A percentile compares a stretch with the other conserved stretches of the same genome.
Conservation (phyloP, 257 asterid genomes). For the Galeopsis tetrahit region DNA sequence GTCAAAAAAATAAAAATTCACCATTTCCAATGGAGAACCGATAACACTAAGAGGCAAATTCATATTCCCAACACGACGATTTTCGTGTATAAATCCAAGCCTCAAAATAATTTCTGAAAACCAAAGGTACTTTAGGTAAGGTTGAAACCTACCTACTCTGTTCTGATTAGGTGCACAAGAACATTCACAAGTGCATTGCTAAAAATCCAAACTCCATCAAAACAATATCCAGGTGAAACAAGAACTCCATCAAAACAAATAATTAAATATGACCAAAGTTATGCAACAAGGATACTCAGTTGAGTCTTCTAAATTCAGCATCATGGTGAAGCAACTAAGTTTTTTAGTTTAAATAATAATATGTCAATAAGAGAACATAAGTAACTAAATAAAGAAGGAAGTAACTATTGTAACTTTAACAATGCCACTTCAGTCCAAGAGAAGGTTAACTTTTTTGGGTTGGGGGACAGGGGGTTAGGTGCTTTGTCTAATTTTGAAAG, state of each 20-base stretch:
- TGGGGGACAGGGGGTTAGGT: background rate
- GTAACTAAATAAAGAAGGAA: background rate
- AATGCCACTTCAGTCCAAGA: background rate
- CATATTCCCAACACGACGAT: conserved; percentile 87
- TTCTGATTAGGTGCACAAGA: background rate
- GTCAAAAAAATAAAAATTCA: conserved; percentile 29
- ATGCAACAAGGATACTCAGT: background rate
- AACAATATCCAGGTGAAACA: background rate
- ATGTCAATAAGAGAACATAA: background rate
- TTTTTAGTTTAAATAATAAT: background rate
- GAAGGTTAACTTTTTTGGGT: background rate
- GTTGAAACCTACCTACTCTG: background rate
- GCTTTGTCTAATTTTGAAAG: background rate
- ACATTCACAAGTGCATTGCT: conserved; percentile 6
- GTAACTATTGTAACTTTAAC: background rate
- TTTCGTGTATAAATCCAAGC: conserved; percentile 94
- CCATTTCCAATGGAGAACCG: conserved; percentile 94
- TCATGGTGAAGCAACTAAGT: conserved; percentile 4
- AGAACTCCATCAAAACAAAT: background rate
- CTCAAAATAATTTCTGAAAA: conserved; percentile 74
- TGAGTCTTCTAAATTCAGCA: background rate
- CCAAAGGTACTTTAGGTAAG: conserved; percentile 6
- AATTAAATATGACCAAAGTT: background rate
- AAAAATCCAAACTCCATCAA: background rate
- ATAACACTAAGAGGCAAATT: conserved; percentile 85